Evolutionary conservation across 306 rosid species (phyloP).

Genomic region (Vigna reflexopilosa): DNA sequence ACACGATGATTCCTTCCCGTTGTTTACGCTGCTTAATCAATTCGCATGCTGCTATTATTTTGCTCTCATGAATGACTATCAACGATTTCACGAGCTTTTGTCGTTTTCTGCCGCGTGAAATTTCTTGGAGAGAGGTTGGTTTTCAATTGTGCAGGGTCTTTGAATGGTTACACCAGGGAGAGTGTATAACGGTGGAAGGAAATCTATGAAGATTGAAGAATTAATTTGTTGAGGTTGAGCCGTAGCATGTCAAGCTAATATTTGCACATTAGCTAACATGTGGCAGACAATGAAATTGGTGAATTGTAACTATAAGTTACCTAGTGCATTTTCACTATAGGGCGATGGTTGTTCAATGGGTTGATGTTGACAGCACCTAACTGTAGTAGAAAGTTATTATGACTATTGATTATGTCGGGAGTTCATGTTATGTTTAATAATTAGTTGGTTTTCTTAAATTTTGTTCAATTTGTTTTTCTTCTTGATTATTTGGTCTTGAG

Average conservation of each 20-base stretch:
- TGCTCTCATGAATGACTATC: not conserved
- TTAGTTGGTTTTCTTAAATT: constrained; percentile 14
- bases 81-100: not conserved
- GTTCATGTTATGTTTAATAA: not conserved
- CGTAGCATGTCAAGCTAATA: too few species aligned
- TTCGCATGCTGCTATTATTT: not conserved
- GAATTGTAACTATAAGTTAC: not conserved
- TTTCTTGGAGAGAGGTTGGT: not conserved
- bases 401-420: constrained; percentile 6
- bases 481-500: not conserved
- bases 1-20: not conserved
- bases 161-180: not conserved
- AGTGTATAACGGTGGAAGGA: not conserved
- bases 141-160: not conserved
- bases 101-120: not conserved
- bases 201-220: not conserved
- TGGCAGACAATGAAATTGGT: not conserved
- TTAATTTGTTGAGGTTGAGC: not conserved
- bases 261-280: not conserved
- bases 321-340: not conserved
- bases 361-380: constrained; percentile 9
- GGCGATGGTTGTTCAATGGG: not conserved
- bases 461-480: not conserved
- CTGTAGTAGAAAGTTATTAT: constrained; percentile 4
- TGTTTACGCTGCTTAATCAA: not conserved